Evolutionary conservation across 257 asterid species (phyloP).

Genomic region (Solanum pennellii): DNA sequence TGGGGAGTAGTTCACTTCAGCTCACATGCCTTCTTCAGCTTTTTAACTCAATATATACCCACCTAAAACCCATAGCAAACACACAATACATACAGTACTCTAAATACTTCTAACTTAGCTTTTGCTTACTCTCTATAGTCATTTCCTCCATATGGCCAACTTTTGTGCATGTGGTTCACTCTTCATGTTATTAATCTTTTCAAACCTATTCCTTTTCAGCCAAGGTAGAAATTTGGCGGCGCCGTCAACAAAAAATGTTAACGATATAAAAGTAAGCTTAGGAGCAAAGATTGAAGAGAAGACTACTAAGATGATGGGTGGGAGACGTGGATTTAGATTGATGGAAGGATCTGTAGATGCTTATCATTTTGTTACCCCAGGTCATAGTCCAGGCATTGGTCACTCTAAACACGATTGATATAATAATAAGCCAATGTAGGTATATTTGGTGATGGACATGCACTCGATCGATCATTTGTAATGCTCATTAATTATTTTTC

Average conservation of each 20-base stretch:
- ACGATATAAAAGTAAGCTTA: background rate
- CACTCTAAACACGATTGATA: conserved; percentile 45
- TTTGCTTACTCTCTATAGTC: background rate
- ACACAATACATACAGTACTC: background rate
- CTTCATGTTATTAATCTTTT: conserved; percentile 16
- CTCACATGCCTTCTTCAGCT: conserved; percentile 33
- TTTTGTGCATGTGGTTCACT: conserved; percentile 1
- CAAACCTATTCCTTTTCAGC: conserved; percentile 8
- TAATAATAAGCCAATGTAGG: background rate
- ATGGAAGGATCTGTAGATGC: conserved; percentile 31
- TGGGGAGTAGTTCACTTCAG: conserved; percentile 4
- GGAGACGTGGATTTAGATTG: background rate
- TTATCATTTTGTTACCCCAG: conserved; percentile 50
- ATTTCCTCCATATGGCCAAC: conserved; percentile 14
- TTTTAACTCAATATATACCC: conserved; percentile 30
- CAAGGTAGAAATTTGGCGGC: conserved; percentile 23
- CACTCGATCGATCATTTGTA: background rate
- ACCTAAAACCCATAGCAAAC: background rate
- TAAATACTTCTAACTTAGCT: background rate
- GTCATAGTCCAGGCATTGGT: conserved; percentile 83
- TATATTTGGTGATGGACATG: background rate
- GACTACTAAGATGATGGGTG: background rate
- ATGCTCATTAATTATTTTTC: background rate
- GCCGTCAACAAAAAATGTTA: background rate
- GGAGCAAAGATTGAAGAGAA: background rate